Evolutionary conservation across 176 grass and related monocot species (phyloP).

Genomic region (Triticum turgidum): DNA sequence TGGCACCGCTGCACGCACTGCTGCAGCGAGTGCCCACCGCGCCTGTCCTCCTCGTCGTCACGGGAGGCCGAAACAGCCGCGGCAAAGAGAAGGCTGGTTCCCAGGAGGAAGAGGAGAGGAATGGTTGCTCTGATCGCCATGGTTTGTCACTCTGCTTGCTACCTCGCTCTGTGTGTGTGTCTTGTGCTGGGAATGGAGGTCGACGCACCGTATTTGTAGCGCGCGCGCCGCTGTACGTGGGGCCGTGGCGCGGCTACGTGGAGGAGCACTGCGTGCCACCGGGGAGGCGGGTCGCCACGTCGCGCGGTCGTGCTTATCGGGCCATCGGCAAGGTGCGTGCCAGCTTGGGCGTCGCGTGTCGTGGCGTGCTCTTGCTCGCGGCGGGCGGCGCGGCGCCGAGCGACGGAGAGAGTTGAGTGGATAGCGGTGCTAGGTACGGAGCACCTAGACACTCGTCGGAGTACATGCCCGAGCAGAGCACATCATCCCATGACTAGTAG

Average conservation of each 20-base stretch:
- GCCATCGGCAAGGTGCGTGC: conserved; percentile 5
- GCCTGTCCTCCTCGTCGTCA: conserved; percentile 22
- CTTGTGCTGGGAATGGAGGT: neutral
- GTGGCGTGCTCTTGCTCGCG: neutral
- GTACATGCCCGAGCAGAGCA: neutral
- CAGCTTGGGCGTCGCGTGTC: neutral
- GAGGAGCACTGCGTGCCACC: conserved; percentile 9
- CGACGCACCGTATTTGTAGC: neutral
- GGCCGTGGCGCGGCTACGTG: conserved; percentile 30
- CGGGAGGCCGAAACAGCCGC: conserved; percentile 18
- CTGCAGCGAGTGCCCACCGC: neutral
- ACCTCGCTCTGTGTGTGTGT: neutral
- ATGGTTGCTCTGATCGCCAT: conserved; percentile 41
- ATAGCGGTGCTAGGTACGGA: neutral
- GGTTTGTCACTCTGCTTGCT: neutral
- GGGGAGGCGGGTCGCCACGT: conserved; percentile 36
- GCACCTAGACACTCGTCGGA: neutral
- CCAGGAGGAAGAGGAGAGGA: conserved; percentile 35
- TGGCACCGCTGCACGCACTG: conserved; percentile 31
- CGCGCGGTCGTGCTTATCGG: conserved; percentile 31
- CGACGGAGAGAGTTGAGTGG: neutral
- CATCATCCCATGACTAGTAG: neutral
- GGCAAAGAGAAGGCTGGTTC: conserved; percentile 34
- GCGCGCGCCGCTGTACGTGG: neutral
- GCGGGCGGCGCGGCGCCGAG: neutral